Evolutionary conservation across 2,329 filamentous ascomycete genomes (phyloP).

Genomic region (Chalaropsis thielavioides): DNA sequence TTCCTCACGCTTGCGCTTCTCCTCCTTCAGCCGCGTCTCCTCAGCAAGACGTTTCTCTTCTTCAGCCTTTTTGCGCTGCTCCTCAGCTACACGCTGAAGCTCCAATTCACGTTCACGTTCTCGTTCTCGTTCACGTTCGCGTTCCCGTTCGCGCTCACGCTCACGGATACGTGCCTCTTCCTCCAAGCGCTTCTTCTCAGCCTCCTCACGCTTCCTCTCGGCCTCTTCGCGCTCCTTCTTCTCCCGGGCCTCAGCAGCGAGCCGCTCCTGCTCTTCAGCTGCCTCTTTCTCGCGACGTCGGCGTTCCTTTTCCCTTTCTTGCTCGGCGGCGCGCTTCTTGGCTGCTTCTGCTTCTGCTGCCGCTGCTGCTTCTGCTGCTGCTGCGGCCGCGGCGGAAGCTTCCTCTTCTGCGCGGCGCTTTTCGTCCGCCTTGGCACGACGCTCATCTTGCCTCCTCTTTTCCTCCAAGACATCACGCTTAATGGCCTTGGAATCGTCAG

Average conservation of each 20-base stretch:
- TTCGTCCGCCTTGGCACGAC: constrained; percentile 18
- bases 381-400: neutral
- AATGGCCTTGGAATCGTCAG: constrained; percentile 27
- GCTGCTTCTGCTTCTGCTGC: constrained; percentile 18
- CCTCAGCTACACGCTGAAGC: constrained; percentile 7
- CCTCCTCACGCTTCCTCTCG: constrained; percentile 26
- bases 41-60: constrained; percentile 22
- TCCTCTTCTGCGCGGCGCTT: constrained; percentile 18
- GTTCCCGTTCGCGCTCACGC: neutral
- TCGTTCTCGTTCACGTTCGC: neutral
- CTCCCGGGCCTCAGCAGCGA: constrained; percentile 14
- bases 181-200: constrained; percentile 23
- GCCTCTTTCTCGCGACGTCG: constrained; percentile 15
- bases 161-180: constrained; percentile 13
- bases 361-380: neutral
- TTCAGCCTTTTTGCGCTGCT: constrained; percentile 24
- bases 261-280: constrained; percentile 16
- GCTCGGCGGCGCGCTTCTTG: constrained; percentile 22
- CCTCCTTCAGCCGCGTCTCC: constrained; percentile 23
- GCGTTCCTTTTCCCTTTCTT: constrained; percentile 19
- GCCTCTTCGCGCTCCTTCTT: constrained; percentile 24
- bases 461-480: constrained; percentile 24
- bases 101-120: constrained; percentile 6
- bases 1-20: constrained; percentile 27
- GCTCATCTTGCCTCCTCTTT: constrained; percentile 23